phyloP scores from a whole-genome alignment of 2,329 filamentous ascomycete genomes.

The Aspergillus quadrilineatus region DNA sequence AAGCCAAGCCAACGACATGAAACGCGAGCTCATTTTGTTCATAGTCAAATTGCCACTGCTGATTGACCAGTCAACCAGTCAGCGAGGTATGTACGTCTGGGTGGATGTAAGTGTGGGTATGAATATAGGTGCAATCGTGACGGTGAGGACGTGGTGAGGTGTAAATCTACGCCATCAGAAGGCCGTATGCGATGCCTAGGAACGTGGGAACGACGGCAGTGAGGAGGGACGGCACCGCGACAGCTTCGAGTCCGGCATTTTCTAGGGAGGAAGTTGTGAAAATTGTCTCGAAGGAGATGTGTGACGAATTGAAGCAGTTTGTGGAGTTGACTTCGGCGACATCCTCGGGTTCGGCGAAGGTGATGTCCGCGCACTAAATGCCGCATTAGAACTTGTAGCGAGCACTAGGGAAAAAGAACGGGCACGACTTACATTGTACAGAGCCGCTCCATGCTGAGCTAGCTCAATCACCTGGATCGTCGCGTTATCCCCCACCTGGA shows the following conservation, averaged over 20 bases:
- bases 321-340: conserved; percentile 71
- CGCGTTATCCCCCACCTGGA: conserved; percentile 79
- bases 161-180: conserved; percentile 3
- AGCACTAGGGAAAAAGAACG: not conserved
- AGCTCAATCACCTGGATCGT: conserved; percentile 86
- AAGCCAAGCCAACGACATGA: not conserved
- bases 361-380: conserved; percentile 85
- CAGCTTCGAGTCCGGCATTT: conserved; percentile 24
- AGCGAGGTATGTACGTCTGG: not conserved
- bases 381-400: not conserved
- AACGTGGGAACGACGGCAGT: conserved; percentile 28
- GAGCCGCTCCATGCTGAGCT: conserved; percentile 76
- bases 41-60: not conserved
- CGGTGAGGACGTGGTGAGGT: not conserved
- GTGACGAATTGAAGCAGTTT: conserved; percentile 86
- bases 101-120: not conserved
- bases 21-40: conserved; percentile 5
- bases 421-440: conserved; percentile 67
- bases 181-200: conserved; percentile 19
- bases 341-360: conserved; percentile 77
- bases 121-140: not conserved
- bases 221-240: conserved; percentile 14
- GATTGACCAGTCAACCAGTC: conserved; percentile 5
- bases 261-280: conserved; percentile 51
- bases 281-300: conserved; percentile 73